Percentiles rank a stretch among this genome's conserved stretches.
phyloP scores from a whole-genome alignment of 306 rosid species.

The Medicago lupulina region DNA sequence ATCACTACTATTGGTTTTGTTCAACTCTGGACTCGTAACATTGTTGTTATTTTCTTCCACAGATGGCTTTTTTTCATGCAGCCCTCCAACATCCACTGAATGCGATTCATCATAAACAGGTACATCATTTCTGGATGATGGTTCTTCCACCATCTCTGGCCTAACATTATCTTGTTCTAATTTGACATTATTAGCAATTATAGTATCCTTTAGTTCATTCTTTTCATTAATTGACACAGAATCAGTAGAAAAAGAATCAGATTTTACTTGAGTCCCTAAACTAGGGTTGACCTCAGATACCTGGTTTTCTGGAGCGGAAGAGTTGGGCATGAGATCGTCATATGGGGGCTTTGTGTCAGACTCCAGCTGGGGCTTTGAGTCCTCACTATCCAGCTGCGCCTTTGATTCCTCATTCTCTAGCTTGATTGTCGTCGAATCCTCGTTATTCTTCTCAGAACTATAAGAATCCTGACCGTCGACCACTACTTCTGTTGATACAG shows the following conservation, averaged over 20 bases:
- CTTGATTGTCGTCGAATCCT: slow-evolving; percentile 47
- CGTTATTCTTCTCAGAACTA: slow-evolving; percentile 50
- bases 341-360: slow-evolving; percentile 58
- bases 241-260: slow-evolving; percentile 99
- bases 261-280: slow-evolving; percentile 94
- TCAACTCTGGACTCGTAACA: slow-evolving; percentile 56
- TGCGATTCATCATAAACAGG: slow-evolving; percentile 79
- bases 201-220: slow-evolving; percentile 98
- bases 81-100: slow-evolving; percentile 67
- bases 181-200: slow-evolving; percentile 98
- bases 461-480: slow-evolving; percentile 49
- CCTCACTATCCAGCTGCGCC: slow-evolving; percentile 57
- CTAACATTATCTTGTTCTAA: slow-evolving; percentile 91
- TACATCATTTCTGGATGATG: slow-evolving; percentile 80
- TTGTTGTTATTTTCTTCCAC: slow-evolving; percentile 54
- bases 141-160: slow-evolving; percentile 97
- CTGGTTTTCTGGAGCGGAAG: slow-evolving; percentile 80
- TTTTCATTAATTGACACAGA: slow-evolving; percentile 97
- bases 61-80: slow-evolving; percentile 48
- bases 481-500: slow-evolving; percentile 48
- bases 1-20: slow-evolving; percentile 52
- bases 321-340: slow-evolving; percentile 56
- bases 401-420: slow-evolving; percentile 54
- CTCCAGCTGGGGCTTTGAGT: slow-evolving; percentile 56
- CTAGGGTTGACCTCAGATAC: slow-evolving; percentile 99